phyloP scores from a whole-genome alignment of 139 green algal genomes.

The Chloropicon primus region DNA sequence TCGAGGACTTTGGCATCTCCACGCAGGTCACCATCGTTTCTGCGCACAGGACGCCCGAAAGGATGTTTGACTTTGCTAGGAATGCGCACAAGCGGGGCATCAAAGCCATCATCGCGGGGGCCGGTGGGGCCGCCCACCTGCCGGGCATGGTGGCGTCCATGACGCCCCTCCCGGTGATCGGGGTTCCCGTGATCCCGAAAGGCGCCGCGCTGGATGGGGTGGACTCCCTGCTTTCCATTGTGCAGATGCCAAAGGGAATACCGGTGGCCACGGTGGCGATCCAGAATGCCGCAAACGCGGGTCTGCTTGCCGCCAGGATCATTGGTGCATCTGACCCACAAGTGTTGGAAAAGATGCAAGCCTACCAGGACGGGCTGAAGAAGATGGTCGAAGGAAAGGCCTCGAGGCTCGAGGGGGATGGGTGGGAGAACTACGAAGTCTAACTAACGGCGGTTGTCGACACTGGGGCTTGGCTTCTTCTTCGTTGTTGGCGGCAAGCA shows the following conservation, averaged over 20 bases:
- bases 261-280: constrained; percentile 95
- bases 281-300: constrained; percentile 89
- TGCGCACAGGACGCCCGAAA: constrained; percentile 87
- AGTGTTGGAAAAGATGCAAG: constrained; percentile 18
- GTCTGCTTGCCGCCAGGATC: constrained; percentile 80
- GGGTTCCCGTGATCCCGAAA: constrained; percentile 75
- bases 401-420: neutral
- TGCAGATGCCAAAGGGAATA: constrained; percentile 91
- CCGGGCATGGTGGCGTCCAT: constrained; percentile 93
- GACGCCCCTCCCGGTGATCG: constrained; percentile 90
- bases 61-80: constrained; percentile 84
- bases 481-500: no score
- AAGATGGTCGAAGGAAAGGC: neutral
- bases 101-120: constrained; percentile 83
- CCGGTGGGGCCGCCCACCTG: constrained; percentile 87
- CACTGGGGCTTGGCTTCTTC: no score
- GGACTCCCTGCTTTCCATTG: constrained; percentile 86
- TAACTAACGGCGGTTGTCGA: no score
- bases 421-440: neutral
- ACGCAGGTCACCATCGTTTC: constrained; percentile 69
- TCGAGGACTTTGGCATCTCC: constrained; percentile 27
- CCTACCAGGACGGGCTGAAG: constrained; percentile 1
- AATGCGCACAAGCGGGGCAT: constrained; percentile 39
- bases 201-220: constrained; percentile 82
- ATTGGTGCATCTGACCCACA: constrained; percentile 40